Evolutionary conservation across 1,139 yeast genomes (phyloP), one percentile per base, ranked within the genome.

Genomic region (Casaregolazyma suthepensis): DNA sequence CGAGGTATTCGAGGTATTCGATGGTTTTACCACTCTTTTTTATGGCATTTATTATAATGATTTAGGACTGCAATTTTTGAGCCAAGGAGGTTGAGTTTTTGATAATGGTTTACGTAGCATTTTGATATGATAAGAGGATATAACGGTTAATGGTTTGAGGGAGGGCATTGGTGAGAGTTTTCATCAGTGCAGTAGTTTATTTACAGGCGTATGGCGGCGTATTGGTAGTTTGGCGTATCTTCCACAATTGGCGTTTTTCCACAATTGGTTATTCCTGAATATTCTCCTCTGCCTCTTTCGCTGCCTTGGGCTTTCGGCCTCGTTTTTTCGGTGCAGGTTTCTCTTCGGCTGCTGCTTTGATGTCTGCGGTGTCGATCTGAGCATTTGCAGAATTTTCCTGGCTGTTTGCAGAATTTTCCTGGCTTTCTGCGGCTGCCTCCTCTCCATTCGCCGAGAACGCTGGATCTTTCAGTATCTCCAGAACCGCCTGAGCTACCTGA

Each of bases 401-500:
- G n/a, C n/a, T n/a, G n/a, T 48, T 13, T 20, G 15, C 26, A 9
- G 35, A 22, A 10, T 29, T 13, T 31, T 26, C 38, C 15, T 46
- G 31, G n/a, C n/a, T n/a, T n/a, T n/a, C n/a, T n/a, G n/a, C n/a
- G n/a, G n/a, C n/a, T n/a, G 26, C 47, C 22, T 56, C 55, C 26
- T 64, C 62, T 50, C 62, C 57, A 52, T 63, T 57, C n/a, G 64
- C 60, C 54, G 61, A 66, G 72, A 88, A 88, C 12, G 81, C 75
- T 18, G 85, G 85, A 60, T 80, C 83, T 45, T 79, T 73, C 67
- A 89, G 79, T 63, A 89, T 75, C 63, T 86, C 91, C 63, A 82
- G 71, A 19, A 88, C 96, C 67, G 85, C 87, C 56, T 75, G 72
- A 51, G 90, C 85, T 45, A 87, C 83, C 26, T 85, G 83, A 59